Percentiles rank a stretch among this genome's conserved stretches.
Evolutionary conservation across 2,329 filamentous ascomycete genomes (phyloP).

Genomic region (Metarhizium rileyi): DNA sequence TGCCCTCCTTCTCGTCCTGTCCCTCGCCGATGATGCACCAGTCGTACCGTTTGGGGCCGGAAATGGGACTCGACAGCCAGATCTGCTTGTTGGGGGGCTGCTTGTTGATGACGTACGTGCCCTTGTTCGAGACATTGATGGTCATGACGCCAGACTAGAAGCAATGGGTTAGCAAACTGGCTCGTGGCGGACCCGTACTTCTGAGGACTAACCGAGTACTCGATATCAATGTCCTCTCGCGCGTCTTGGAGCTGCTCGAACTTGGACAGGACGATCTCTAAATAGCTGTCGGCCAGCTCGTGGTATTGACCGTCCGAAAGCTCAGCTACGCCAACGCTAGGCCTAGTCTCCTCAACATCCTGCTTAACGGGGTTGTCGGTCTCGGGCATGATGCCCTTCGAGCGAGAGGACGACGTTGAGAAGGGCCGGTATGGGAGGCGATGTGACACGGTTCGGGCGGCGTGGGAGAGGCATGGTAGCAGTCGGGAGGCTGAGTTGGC

Average conservation of each 20-base stretch:
- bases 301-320: slow-evolving; percentile 67
- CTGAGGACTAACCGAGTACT: slow-evolving; percentile 62
- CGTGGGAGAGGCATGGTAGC: slow-evolving; percentile 1
- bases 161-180: slow-evolving; percentile 2
- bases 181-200: not conserved
- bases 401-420: slow-evolving; percentile 17
- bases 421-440: slow-evolving; percentile 12
- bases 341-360: slow-evolving; percentile 26
- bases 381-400: slow-evolving; percentile 49
- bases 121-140: slow-evolving; percentile 56
- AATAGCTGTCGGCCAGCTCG: slow-evolving; percentile 63
- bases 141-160: slow-evolving; percentile 75
- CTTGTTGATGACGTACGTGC: slow-evolving; percentile 94
- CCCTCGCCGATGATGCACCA: slow-evolving; percentile 68
- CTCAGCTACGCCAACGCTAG: slow-evolving; percentile 43
- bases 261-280: slow-evolving; percentile 45
- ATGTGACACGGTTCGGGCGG: not conserved
- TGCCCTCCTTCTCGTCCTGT: slow-evolving; percentile 67
- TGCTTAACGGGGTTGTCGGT: slow-evolving; percentile 42
- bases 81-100: slow-evolving; percentile 97
- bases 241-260: slow-evolving; percentile 70
- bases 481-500: slow-evolving; percentile 14
- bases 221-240: slow-evolving; percentile 70
- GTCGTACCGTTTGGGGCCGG: slow-evolving; percentile 89
- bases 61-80: slow-evolving; percentile 87